Evolutionary conservation across 208 protist species (phyloP).

Genomic region (Leishmania tropica): DNA sequence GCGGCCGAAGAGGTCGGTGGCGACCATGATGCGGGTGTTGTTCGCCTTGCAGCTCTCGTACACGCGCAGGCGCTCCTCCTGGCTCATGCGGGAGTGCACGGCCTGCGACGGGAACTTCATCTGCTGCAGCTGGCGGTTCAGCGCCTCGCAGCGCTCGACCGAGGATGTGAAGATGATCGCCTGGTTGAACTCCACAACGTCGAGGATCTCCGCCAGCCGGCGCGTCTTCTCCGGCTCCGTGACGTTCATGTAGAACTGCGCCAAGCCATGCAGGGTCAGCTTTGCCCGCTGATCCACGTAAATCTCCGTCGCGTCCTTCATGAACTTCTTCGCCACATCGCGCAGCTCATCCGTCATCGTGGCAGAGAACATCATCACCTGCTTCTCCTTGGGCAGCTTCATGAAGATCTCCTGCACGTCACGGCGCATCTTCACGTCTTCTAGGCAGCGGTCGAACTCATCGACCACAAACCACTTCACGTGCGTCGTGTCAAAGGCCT

Average conservation of each 20-base stretch:
- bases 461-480: constrained; percentile 99
- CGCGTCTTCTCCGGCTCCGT: constrained; percentile 97
- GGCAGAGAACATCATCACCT: constrained; percentile 99
- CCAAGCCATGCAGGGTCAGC: constrained; percentile 98
- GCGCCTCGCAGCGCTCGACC: constrained; percentile 91
- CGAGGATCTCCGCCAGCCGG: constrained; percentile 98
- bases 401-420: constrained; percentile 99
- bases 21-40: constrained; percentile 98
- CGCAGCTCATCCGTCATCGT: constrained; percentile 97
- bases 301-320: constrained; percentile 96
- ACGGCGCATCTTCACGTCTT: constrained; percentile 94
- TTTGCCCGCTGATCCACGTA: constrained; percentile 98
- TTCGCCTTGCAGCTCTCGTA: constrained; percentile 98
- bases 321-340: constrained; percentile 98
- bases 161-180: constrained; percentile 99
- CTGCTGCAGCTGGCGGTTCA: constrained; percentile 96
- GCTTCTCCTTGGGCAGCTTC: constrained; percentile 97
- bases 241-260: constrained; percentile 99
- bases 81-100: constrained; percentile 96
- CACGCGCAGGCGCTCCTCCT: constrained; percentile 91
- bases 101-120: constrained; percentile 97
- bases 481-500: constrained; percentile 92
- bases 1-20: constrained; percentile 99
- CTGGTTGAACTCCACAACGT: constrained; percentile 99
- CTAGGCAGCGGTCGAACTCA: constrained; percentile 99